Evolutionary conservation across 2,329 filamentous ascomycete genomes (phyloP), one percentile per base, ranked within the genome.

Genomic region (Ceratocystis smalleyi): DNA sequence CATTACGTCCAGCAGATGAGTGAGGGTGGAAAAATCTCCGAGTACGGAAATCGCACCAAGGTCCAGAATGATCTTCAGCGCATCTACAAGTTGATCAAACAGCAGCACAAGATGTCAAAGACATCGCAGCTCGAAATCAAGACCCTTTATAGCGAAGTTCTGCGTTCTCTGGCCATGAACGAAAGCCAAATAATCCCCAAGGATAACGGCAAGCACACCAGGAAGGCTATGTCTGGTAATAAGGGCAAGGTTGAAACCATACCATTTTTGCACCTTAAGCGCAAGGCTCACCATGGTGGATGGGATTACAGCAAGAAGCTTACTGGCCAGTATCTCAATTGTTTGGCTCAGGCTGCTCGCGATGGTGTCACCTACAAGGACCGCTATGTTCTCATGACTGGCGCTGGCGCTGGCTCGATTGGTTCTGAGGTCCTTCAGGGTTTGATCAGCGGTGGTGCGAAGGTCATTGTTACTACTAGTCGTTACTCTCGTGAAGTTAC

Each of bases 231-330:
- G 69, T 81, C 79, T 67, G 77, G 81, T 54, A 77, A 80, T 71
- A 95, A 94, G 79, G 91, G 91, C 75, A 96, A 96, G 79, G 86
- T 95, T 65, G 92, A 97, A 78, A 96, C 94, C 19, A 95, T 99
- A 70, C 94, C 94, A 43, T 99, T 99, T 84, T 78, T 99, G 63
- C 94, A 99, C 74, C 80, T 99, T 65, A 96, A 96, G 83, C 88
- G 90, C 75, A 95, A 95, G 77, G 85, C 89, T 63, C 84, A 91
- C 67, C 88, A 96, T 71, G 54, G 54, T 35, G 92, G 92, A 67
- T 99, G 94, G 94, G 91, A 97, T 72, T 99, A 97, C 80, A 97
- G 90, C 84, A 99, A 97, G 83, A 96, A 95, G 79, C 83, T 99
- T 65, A 97, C 94, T 27, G 88, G 89, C 65, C 76, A 91, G 70